Evolutionary conservation across 225 moss, liverwort and hornwort species (phyloP).

Genomic region (Ulota crispa): DNA sequence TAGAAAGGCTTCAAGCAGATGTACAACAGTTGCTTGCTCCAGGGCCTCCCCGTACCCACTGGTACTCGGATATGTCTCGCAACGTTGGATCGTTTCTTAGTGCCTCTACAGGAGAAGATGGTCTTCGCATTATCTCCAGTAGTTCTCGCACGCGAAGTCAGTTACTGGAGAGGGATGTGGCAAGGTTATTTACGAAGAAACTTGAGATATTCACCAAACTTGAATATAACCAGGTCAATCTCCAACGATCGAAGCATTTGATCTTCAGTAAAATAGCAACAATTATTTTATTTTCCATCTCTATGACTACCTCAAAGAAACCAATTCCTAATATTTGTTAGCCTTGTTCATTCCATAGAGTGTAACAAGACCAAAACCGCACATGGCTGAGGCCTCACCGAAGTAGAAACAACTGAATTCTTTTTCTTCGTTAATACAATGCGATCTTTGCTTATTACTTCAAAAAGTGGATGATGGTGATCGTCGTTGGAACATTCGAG

Average conservation of each 20-base stretch:
- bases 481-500: neutral
- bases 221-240: conserved; percentile 79
- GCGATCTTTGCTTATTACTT: neutral
- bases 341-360: neutral
- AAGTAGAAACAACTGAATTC: neutral
- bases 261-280: conserved; percentile 11
- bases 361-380: neutral
- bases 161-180: conserved; percentile 73
- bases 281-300: neutral
- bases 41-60: conserved; percentile 61
- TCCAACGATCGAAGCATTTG: neutral
- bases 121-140: conserved; percentile 34
- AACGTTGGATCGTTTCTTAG: conserved; percentile 68
- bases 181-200: conserved; percentile 75
- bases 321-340: neutral
- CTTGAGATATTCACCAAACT: conserved; percentile 79
- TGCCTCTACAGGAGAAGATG: conserved; percentile 47
- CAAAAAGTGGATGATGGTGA: neutral
- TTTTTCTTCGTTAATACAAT: neutral
- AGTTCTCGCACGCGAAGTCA: conserved; percentile 58
- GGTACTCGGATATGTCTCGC: conserved; percentile 64
- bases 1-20: conserved; percentile 70
- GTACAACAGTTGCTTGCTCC: conserved; percentile 80
- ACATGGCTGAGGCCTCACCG: neutral
- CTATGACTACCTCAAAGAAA: neutral